Conservation (phyloP, 2,329 filamentous ascomycete genomes). For the Pleochaeta shiraiana region DNA sequence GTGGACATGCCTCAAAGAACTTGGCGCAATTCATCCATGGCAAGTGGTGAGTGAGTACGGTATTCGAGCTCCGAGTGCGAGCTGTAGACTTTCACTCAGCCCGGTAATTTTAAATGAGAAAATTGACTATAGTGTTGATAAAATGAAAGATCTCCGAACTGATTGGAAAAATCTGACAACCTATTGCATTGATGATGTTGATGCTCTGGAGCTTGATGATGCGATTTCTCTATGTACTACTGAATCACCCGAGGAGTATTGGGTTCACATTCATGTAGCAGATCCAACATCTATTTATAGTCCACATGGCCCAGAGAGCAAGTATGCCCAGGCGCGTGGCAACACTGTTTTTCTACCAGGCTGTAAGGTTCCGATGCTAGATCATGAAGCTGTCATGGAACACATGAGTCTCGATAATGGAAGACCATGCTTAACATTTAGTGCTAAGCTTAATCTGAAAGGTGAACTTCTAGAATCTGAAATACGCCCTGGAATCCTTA, state of each 20-base stretch:
- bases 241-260: slow-evolving; percentile 31
- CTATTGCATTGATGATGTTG: slow-evolving; percentile 50
- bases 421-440: slow-evolving; percentile 37
- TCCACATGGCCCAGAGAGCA: slow-evolving; percentile 33
- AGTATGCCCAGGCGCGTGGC: slow-evolving; percentile 37
- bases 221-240: slow-evolving; percentile 49
- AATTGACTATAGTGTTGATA: slow-evolving; percentile 20
- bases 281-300: slow-evolving; percentile 52
- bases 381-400: slow-evolving; percentile 25
- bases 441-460: slow-evolving; percentile 29
- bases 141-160: slow-evolving; percentile 30
- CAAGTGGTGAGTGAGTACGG: slow-evolving; percentile 44
- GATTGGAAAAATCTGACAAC: slow-evolving; percentile 37
- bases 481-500: slow-evolving; percentile 30
- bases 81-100: slow-evolving; percentile 10
- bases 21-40: slow-evolving; percentile 49
- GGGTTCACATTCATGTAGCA: slow-evolving; percentile 60
- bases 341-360: slow-evolving; percentile 39
- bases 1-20: slow-evolving; percentile 52
- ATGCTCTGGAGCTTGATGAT: slow-evolving; percentile 55
- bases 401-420: slow-evolving; percentile 31
- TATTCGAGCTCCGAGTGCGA: slow-evolving; percentile 29
- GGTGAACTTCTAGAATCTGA: slow-evolving; percentile 32
- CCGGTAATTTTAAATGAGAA: not conserved
- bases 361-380: slow-evolving; percentile 35